These are phyloP conservation scores for Spinacia oleracea DNA, from an alignment of 179 eudicot species.

Conservation along the genomic window DNA sequence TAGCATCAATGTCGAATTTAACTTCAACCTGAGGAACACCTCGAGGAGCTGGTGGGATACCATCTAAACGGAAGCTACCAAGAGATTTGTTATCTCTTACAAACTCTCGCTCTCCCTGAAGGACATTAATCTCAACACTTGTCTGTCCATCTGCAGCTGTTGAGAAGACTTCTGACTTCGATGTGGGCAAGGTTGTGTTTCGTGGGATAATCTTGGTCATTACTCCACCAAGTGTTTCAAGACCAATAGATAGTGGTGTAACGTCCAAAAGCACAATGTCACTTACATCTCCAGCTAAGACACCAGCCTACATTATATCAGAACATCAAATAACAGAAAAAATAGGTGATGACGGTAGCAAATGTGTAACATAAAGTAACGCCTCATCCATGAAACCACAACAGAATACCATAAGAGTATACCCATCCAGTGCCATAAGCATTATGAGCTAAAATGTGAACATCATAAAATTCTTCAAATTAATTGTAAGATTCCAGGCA, in stretches of 20 bases:
- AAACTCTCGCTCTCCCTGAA: conserved; percentile 96
- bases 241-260: conserved; percentile 81
- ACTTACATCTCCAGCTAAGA: conserved; percentile 91
- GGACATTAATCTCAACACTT: conserved; percentile 93
- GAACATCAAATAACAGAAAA: not conserved
- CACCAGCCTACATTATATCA: conserved; percentile 70
- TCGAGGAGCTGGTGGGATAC: conserved; percentile 98
- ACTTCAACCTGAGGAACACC: conserved; percentile 99
- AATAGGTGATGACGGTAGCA: not conserved
- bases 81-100: conserved; percentile 91
- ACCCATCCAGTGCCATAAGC: not conserved
- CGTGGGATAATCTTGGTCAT: conserved; percentile 98
- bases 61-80: conserved; percentile 95
- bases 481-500: not conserved
- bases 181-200: conserved; percentile 90
- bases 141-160: conserved; percentile 99
- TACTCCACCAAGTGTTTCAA: conserved; percentile 97
- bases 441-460: not conserved
- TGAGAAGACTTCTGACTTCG: conserved; percentile 96
- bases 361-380: not conserved
- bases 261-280: conserved; percentile 93
- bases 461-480: not conserved
- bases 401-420: not conserved
- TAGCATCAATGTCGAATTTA: conserved; percentile 91
- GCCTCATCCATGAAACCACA: not conserved